Evolutionary conservation across 108 stramenopile species (phyloP), one percentile per base, ranked within the genome.

Genomic region (Nitzschia sp.): DNA sequence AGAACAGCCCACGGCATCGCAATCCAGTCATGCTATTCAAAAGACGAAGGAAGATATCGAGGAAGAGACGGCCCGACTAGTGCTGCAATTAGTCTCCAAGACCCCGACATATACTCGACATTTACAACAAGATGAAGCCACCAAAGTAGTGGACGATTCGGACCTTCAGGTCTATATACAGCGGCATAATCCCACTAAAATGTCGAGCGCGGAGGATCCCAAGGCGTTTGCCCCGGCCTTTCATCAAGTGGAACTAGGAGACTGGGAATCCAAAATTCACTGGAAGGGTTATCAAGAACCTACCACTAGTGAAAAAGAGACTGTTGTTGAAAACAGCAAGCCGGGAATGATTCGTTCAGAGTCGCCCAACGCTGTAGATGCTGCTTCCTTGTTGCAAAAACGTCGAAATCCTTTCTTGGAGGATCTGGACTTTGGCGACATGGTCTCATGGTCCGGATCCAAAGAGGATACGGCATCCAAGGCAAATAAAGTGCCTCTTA

Each of bases 221-320:
- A 35, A 67, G 38, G 68, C 42, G 0, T 70, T 77, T 30, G 58
- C 80, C 17, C 73, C 87, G 8, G 24, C 47, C 2, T 89, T 95
- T 71, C 88, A 90, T 72, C 78, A 87, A 38, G 66, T 95, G 18
- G 81, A 88, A 57, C 64, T 92, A 25, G 85, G 78, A 9, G 79
- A 95, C 65, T 95, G 94, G 94, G 94, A 95, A 72, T 74, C 75
- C 29, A 72, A 84, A 46, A 91, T 95, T 46, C 66, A 90, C 59
- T 95, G 94, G 94, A 83, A 84, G 42, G 91, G 88, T 31, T 83
- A 67, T 36, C 58, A 64, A 35, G 75, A 70, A 3, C 49, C 49
- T 4, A 64, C 46, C 32, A 49, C 64, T 21, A 47, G 49, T 15
- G 58, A 21, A 31, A 42, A 13, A 9, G 38, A 6, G 9, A 13